phyloP scores from a whole-genome alignment of 176 grass and related monocot genomes.

The Canna indica region DNA sequence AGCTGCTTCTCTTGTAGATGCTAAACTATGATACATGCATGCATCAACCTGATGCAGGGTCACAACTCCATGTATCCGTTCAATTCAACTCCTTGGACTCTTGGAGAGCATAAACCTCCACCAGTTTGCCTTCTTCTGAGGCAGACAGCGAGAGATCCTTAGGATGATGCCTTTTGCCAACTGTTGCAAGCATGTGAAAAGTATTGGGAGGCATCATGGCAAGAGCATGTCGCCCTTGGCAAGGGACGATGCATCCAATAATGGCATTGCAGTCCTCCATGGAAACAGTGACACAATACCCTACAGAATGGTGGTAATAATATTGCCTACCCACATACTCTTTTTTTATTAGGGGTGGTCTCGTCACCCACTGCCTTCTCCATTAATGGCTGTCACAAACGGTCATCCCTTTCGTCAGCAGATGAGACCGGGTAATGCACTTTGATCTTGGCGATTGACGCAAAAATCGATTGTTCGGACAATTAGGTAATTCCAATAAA shows the following conservation, averaged over 20 bases:
- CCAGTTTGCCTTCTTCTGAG: not conserved
- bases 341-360: not conserved
- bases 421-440: not conserved
- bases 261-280: not conserved
- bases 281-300: slow-evolving; percentile 1
- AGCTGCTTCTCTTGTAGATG: not conserved
- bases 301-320: slow-evolving; percentile 1
- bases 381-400: not conserved
- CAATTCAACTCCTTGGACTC: not conserved
- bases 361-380: not conserved
- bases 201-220: not conserved
- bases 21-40: not conserved
- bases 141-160: not conserved
- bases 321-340: not conserved
- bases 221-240: not conserved
- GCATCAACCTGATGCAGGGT: not conserved
- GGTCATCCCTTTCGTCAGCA: slow-evolving; percentile 3
- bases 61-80: not conserved
- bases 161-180: not conserved
- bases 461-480: not conserved
- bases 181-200: not conserved
- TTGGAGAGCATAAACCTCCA: not conserved
- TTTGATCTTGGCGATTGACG: not conserved
- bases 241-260: slow-evolving; percentile 7
- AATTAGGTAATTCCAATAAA: not conserved